Percentiles rank a stretch among this genome's conserved stretches.
Conservation (phyloP, 164 flowering plant genomes). For the Dillenia turbinata region DNA sequence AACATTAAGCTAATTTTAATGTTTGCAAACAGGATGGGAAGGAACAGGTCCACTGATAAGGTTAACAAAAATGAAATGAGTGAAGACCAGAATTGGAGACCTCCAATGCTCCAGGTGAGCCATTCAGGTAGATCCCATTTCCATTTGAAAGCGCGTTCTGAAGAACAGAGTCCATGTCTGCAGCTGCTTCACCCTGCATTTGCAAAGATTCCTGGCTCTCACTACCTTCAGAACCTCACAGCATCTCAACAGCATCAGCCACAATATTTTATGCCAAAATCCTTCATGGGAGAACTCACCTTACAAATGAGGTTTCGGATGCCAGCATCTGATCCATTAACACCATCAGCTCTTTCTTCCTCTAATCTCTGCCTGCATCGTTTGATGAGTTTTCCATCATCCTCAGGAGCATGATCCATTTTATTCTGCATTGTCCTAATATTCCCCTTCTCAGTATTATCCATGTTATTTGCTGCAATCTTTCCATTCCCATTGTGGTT, state of each 20-base stretch:
- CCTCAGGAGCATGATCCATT: slow-evolving; percentile 9
- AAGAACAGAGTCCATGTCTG: slow-evolving; percentile 12
- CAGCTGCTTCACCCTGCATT: slow-evolving; percentile 28
- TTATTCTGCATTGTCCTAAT: slow-evolving; percentile 9
- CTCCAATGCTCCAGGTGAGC: slow-evolving; percentile 26
- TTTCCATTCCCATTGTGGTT: slow-evolving; percentile 1
- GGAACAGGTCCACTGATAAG: no score
- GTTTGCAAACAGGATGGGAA: no score
- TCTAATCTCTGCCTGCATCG: slow-evolving; percentile 9
- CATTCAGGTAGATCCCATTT: slow-evolving; percentile 14
- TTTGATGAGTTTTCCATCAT: slow-evolving; percentile 13
- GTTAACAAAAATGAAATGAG: no score
- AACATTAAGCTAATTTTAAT: no score
- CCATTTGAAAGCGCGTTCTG: slow-evolving; percentile 16
- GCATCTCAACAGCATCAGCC: slow-evolving; percentile 18
- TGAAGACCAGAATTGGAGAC: slow-evolving; percentile 8
- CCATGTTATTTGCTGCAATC: not conserved
- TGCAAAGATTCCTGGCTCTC: slow-evolving; percentile 22
- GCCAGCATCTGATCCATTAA: slow-evolving; percentile 12
- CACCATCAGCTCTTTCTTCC: slow-evolving; percentile 13
- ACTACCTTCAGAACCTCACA: slow-evolving; percentile 22
- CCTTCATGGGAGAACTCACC: slow-evolving; percentile 40
- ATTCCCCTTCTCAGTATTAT: slow-evolving; percentile 1
- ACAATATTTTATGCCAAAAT: slow-evolving; percentile 16
- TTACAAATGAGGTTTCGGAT: slow-evolving; percentile 24